A percentile compares a stretch with the other conserved stretches of the same genome.
phyloP scores from a whole-genome alignment of 176 grass and related monocot genomes.

The Panicum miliaceum region DNA sequence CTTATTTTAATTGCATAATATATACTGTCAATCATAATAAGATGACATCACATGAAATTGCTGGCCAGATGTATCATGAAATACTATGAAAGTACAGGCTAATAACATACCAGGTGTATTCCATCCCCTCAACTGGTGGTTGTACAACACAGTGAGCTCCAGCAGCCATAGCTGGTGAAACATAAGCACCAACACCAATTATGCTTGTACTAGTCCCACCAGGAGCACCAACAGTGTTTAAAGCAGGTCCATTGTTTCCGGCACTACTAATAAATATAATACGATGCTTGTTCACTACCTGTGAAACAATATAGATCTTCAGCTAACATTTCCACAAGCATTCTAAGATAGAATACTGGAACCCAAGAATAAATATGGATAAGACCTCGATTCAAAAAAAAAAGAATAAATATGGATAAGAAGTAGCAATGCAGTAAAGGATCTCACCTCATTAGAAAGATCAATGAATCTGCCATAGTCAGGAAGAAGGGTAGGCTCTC shows the following conservation, averaged over 20 bases:
- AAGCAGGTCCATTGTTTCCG: conserved; percentile 87
- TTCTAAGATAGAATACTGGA: conserved; percentile 16
- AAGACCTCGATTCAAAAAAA: background rate
- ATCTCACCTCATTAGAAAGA: conserved; percentile 85
- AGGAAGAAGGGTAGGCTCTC: conserved; percentile 90
- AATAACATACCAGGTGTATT: conserved; percentile 89
- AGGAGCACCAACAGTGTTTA: conserved; percentile 94
- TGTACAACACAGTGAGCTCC: conserved; percentile 93
- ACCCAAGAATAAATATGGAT: conserved; percentile 11
- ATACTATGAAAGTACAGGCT: background rate
- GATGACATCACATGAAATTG: conserved; percentile 5
- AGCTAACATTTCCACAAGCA: conserved; percentile 39
- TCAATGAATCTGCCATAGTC: conserved; percentile 98
- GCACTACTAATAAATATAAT: conserved; percentile 97
- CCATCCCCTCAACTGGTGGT: conserved; percentile 83
- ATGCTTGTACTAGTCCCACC: conserved; percentile 96
- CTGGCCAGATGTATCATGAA: background rate
- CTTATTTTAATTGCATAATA: background rate
- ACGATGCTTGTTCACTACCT: conserved; percentile 92
- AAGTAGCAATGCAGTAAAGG: conserved; percentile 41
- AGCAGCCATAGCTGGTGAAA: conserved; percentile 97
- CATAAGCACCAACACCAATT: conserved; percentile 98
- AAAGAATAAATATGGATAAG: conserved; percentile 20
- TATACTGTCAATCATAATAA: background rate
- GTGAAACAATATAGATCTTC: conserved; percentile 47